phyloP scores from a whole-genome alignment of 116 monocot species.

The Cymodocea nodosa region DNA sequence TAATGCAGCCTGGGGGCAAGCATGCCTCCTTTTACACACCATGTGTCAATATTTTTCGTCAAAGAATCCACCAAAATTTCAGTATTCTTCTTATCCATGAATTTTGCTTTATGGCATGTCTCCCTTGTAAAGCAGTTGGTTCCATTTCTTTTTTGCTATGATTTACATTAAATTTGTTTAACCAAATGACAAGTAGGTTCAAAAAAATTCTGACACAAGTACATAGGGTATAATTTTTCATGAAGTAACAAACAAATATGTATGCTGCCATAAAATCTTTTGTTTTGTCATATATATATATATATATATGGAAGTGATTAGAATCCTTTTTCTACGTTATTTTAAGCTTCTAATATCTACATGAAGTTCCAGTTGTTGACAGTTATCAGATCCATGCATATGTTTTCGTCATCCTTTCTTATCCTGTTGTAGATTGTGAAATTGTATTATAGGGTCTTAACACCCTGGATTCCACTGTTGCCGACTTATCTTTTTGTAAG shows the following conservation, averaged over 20 bases:
- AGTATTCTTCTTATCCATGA: constrained; percentile 39
- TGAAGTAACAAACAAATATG: not conserved
- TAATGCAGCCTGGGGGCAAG: constrained; percentile 99
- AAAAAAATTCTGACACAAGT: too few species aligned
- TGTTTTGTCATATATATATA: too few species aligned
- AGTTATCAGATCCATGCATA: not conserved
- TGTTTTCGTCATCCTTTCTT: not conserved
- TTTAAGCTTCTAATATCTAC: too few species aligned
- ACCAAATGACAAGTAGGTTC: not conserved
- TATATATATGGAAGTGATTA: too few species aligned
- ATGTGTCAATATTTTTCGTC: constrained; percentile 83
- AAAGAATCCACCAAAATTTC: constrained; percentile 83
- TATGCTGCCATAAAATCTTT: too few species aligned
- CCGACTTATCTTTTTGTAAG: not conserved
- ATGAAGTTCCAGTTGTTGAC: too few species aligned
- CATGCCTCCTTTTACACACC: constrained; percentile 83
- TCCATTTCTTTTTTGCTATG: not conserved
- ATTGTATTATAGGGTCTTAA: not conserved
- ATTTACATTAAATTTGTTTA: not conserved
- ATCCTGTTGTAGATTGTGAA: not conserved
- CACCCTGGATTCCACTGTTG: not conserved
- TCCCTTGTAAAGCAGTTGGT: not conserved
- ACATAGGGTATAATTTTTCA: not conserved
- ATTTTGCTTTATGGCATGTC: not conserved
- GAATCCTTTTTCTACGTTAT: too few species aligned